A percentile compares a stretch with the other conserved stretches of the same genome.
These are phyloP conservation scores for Teunomyces funiuensis DNA, from an alignment of 805 yeast genomes.

Conservation along the genomic window DNA sequence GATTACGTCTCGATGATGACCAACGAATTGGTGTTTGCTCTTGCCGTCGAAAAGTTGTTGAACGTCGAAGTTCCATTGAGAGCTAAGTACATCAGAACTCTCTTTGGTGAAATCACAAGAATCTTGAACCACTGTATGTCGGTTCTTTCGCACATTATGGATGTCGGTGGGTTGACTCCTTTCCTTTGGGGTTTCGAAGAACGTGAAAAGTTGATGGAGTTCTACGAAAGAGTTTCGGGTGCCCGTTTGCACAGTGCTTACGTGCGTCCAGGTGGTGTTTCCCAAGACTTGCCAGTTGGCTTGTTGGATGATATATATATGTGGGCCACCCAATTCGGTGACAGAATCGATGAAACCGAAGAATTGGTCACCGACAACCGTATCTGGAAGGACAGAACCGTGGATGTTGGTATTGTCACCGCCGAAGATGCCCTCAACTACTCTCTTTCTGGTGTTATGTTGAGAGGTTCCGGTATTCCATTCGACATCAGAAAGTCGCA, in stretches of 20 bases:
- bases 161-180: slow-evolving; percentile 91
- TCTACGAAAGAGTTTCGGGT: slow-evolving; percentile 86
- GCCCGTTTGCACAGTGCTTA: slow-evolving; percentile 89
- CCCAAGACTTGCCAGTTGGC: slow-evolving; percentile 85
- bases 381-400: slow-evolving; percentile 87
- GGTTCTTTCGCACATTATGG: slow-evolving; percentile 86
- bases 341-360: slow-evolving; percentile 86
- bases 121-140: slow-evolving; percentile 84
- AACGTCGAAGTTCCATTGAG: slow-evolving; percentile 84
- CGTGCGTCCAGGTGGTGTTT: slow-evolving; percentile 89
- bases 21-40: slow-evolving; percentile 79
- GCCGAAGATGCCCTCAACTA: slow-evolving; percentile 87
- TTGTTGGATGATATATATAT: slow-evolving; percentile 85
- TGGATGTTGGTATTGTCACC: slow-evolving; percentile 74
- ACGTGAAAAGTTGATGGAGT: slow-evolving; percentile 90
- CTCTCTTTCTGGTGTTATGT: slow-evolving; percentile 82
- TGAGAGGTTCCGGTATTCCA: slow-evolving; percentile 88
- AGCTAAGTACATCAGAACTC: slow-evolving; percentile 79
- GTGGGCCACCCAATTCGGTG: slow-evolving; percentile 97
- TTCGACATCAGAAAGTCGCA: slow-evolving; percentile 82
- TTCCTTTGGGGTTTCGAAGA: slow-evolving; percentile 94
- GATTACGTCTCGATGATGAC: slow-evolving; percentile 90
- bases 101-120: slow-evolving; percentile 86
- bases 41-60: slow-evolving; percentile 81
- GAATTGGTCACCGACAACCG: slow-evolving; percentile 87